A percentile compares a stretch with the other conserved stretches of the same genome.
These are phyloP conservation scores for Microdochium nivale DNA, from an alignment of 2,329 filamentous ascomycete genomes.

Conservation along the genomic window DNA sequence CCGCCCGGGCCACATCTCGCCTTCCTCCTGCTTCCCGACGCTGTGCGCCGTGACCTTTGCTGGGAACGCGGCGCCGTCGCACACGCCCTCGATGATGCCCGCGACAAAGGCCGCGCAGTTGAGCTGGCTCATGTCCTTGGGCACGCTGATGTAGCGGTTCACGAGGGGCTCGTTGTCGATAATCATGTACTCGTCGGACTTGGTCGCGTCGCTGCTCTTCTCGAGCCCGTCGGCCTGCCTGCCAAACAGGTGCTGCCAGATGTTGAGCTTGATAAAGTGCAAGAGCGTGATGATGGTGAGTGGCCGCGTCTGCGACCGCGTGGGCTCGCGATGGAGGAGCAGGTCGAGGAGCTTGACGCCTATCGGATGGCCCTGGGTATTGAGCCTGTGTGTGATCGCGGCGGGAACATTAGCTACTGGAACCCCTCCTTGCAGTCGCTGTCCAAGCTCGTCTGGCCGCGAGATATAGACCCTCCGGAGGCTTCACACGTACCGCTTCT, in stretches of 20 bases:
- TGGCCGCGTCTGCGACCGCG: slow-evolving; percentile 65
- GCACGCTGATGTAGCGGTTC: slow-evolving; percentile 87
- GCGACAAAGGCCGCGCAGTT: slow-evolving; percentile 96
- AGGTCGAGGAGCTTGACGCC: slow-evolving; percentile 93
- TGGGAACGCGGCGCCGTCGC: slow-evolving; percentile 84
- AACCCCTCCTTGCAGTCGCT: too few species aligned
- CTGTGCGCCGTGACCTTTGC: slow-evolving; percentile 87
- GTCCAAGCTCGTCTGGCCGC: too few species aligned
- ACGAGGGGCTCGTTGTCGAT: slow-evolving; percentile 96
- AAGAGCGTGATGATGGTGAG: slow-evolving; percentile 84
- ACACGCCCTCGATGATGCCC: slow-evolving; percentile 90
- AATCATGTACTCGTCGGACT: slow-evolving; percentile 97
- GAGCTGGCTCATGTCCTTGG: slow-evolving; percentile 90
- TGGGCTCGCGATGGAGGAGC: slow-evolving; percentile 72
- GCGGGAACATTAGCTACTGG: background rate
- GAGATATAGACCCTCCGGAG: background rate
- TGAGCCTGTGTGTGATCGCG: slow-evolving; percentile 50
- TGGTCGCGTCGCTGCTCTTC: slow-evolving; percentile 71
- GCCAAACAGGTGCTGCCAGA: slow-evolving; percentile 89
- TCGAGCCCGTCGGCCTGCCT: slow-evolving; percentile 89
- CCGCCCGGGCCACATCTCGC: slow-evolving; percentile 89
- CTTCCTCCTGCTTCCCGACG: slow-evolving; percentile 43
- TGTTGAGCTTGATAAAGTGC: slow-evolving; percentile 86
- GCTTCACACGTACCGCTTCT: slow-evolving; percentile 59
- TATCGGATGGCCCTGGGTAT: slow-evolving; percentile 85